A percentile compares a stretch with the other conserved stretches of the same genome.
Conservation (phyloP, 1,284 basidiomycete genomes). For the Fomitopsis pinicola region DNA sequence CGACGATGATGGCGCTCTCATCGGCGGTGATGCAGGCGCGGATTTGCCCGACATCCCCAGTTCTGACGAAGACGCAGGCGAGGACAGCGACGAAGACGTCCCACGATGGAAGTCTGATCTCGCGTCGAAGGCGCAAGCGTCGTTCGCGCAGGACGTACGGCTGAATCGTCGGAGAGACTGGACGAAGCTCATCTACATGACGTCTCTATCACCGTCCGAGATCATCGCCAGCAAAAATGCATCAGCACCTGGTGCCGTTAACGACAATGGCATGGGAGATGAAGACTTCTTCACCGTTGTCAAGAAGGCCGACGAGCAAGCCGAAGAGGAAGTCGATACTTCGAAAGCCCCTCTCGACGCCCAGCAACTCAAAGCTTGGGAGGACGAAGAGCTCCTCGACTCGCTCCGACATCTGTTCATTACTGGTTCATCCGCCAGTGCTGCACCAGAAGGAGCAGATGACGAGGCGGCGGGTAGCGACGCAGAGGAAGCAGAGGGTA, state of each 20-base stretch:
- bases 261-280: conserved; percentile 36
- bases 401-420: conserved; percentile 90
- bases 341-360: conserved; percentile 55
- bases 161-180: conserved; percentile 62
- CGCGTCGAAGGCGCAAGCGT: conserved; percentile 51
- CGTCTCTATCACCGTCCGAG: conserved; percentile 66
- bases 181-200: conserved; percentile 84
- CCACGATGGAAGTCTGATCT: conserved; percentile 83
- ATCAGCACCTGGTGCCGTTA: conserved; percentile 28
- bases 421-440: conserved; percentile 57
- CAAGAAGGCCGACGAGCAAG: conserved; percentile 33
- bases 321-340: conserved; percentile 62
- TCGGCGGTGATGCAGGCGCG: not conserved
- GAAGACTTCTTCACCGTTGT: conserved; percentile 78
- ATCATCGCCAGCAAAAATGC: conserved; percentile 49
- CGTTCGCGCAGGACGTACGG: conserved; percentile 40
- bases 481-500: conserved; percentile 39
- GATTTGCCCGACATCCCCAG: not conserved
- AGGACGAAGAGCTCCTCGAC: conserved; percentile 80
- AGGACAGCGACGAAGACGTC: conserved; percentile 42
- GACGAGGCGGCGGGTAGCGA: conserved; percentile 43
- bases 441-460: conserved; percentile 21
- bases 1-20: conserved; percentile 33
- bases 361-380: conserved; percentile 71
- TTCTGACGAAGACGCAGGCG: conserved; percentile 43